Conservation (phyloP, 1,284 basidiomycete species). For the Volvariella surrecta region DNA sequence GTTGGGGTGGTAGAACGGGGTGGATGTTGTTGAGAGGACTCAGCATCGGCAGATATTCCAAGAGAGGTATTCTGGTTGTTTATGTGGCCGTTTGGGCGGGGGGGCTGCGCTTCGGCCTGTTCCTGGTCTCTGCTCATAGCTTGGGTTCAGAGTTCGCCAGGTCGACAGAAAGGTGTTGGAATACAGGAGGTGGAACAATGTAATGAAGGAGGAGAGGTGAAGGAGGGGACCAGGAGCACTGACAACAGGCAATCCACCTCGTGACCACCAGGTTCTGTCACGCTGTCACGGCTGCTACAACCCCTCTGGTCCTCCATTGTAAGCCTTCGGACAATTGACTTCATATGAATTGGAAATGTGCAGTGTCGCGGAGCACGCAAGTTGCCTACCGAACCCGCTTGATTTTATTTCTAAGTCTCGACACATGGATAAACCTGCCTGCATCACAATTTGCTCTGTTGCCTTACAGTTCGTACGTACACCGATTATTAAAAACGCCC, state of each 20-base stretch:
- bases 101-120: slow-evolving; percentile 20
- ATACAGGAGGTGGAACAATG: neutral
- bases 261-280: neutral
- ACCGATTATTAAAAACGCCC: too few relatives aligned
- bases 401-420: too few relatives aligned
- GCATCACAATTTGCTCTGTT: too few relatives aligned
- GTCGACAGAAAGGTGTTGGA: neutral
- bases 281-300: neutral
- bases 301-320: too few relatives aligned
- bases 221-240: neutral
- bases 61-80: slow-evolving; percentile 13
- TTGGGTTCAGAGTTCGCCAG: slow-evolving; percentile 4
- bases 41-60: slow-evolving; percentile 16
- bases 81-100: slow-evolving; percentile 20
- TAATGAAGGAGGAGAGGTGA: neutral
- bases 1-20: slow-evolving; percentile 11
- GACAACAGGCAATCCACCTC: slow-evolving; percentile 1
- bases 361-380: too few relatives aligned
- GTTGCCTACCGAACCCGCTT: too few relatives aligned
- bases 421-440: too few relatives aligned
- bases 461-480: too few relatives aligned
- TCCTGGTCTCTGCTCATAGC: slow-evolving; percentile 31
- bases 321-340: too few relatives aligned
- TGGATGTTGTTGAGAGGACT: slow-evolving; percentile 10
- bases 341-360: too few relatives aligned